Conservation (phyloP, 1,284 basidiomycete genomes). For the Ganoderma lingzhi region DNA sequence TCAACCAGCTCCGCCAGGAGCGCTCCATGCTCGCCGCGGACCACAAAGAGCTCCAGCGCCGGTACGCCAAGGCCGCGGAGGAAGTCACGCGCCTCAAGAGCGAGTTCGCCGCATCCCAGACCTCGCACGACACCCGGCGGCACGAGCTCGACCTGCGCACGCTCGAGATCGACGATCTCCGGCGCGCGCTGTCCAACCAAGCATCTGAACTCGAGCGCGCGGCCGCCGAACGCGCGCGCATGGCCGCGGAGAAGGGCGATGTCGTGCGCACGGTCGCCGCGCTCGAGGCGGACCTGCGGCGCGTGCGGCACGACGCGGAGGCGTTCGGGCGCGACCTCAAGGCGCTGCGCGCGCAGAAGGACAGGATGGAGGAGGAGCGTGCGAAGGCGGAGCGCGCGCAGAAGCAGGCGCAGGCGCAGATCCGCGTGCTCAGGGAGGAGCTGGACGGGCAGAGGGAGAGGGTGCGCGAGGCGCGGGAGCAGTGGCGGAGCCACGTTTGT, state of each 20-base stretch:
- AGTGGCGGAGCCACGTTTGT: constrained; percentile 64
- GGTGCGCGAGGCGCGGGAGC: constrained; percentile 51
- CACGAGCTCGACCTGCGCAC: constrained; percentile 76
- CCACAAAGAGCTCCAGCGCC: constrained; percentile 74
- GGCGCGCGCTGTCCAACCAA: constrained; percentile 66
- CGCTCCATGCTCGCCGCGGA: constrained; percentile 70
- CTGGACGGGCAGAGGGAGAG: constrained; percentile 65
- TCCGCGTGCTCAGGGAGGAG: constrained; percentile 72
- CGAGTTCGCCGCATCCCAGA: constrained; percentile 65
- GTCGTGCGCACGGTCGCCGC: constrained; percentile 66
- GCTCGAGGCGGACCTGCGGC: constrained; percentile 74
- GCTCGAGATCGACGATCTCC: constrained; percentile 77
- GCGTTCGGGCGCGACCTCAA: constrained; percentile 79
- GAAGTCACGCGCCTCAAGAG: constrained; percentile 67
- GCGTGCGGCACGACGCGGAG: constrained; percentile 77
- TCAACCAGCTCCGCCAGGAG: constrained; percentile 78
- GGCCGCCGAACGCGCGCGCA: constrained; percentile 65
- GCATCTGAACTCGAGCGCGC: constrained; percentile 68
- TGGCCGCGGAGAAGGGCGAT: constrained; percentile 68
- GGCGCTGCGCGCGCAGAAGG: constrained; percentile 69
- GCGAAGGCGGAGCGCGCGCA: constrained; percentile 57
- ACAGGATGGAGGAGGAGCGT: constrained; percentile 58
- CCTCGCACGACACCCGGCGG: constrained; percentile 74
- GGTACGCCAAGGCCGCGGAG: constrained; percentile 71
- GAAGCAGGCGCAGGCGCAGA: constrained; percentile 72